Evolutionary conservation across 345 rosid genomes (phyloP).

Genomic region (Lenwebbia sp.): DNA sequence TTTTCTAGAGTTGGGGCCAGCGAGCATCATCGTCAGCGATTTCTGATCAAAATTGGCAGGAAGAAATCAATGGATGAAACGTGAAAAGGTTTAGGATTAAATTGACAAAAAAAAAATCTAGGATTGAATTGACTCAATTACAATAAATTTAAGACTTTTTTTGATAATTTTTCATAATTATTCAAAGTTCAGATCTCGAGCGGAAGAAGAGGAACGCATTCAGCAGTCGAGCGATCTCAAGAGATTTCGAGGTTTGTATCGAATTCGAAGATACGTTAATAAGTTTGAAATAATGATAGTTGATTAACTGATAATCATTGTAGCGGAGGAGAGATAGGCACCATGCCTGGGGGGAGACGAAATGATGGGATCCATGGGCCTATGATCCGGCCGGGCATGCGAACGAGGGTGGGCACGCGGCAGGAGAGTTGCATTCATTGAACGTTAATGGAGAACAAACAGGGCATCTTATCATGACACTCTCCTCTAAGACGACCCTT

Average conservation of each 20-base stretch:
- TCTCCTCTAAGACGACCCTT: neutral
- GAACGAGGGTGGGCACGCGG: neutral
- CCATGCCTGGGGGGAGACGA: neutral
- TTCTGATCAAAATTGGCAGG: no score
- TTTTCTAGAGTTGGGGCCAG: no score
- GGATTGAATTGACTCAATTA: no score
- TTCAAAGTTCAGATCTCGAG: neutral
- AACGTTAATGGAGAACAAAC: neutral
- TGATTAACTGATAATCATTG: neutral
- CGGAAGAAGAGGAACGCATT: neutral
- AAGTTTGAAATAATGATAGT: neutral
- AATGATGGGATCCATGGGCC: neutral
- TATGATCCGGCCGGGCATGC: neutral
- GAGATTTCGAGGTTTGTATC: neutral
- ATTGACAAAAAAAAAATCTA: no score
- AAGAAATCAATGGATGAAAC: no score
- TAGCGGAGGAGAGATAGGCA: neutral
- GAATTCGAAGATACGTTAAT: no score
- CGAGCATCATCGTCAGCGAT: no score
- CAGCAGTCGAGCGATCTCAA: neutral
- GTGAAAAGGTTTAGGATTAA: no score
- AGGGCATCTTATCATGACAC: neutral
- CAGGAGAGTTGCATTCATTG: neutral
- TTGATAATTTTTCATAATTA: neutral
- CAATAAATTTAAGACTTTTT: no score